A percentile compares a stretch with the other conserved stretches of the same genome.
Evolutionary conservation across 768 basidiomycete species (phyloP).

Genomic region (Hygrophoropsis aurantiaca): DNA sequence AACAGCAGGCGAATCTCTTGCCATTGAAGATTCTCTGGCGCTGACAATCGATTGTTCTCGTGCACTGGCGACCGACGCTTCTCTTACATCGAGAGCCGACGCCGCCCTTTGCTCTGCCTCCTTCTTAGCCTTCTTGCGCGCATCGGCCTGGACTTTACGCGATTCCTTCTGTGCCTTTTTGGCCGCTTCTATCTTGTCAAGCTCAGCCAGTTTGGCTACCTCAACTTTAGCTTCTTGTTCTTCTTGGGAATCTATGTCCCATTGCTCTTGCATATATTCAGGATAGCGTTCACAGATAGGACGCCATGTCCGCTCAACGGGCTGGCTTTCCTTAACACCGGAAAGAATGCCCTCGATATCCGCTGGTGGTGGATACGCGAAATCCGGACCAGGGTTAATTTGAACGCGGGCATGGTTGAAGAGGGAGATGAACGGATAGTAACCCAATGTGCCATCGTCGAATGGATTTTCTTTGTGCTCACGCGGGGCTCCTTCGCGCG

Average conservation of each 20-base stretch:
- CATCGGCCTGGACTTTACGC: conserved; percentile 52
- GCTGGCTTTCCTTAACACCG: conserved; percentile 31
- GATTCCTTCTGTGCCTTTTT: conserved; percentile 45
- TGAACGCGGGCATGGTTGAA: conserved; percentile 86
- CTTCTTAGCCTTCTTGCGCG: conserved; percentile 50
- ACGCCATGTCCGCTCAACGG: conserved; percentile 56
- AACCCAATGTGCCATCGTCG: conserved; percentile 93
- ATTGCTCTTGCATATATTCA: conserved; percentile 85
- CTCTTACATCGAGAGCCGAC: conserved; percentile 20
- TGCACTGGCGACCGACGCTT: conserved; percentile 1
- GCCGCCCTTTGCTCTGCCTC: conserved; percentile 19
- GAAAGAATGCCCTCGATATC: conserved; percentile 70
- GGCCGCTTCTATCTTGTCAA: conserved; percentile 38
- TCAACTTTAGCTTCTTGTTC: conserved; percentile 63
- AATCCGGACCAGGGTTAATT: conserved; percentile 89
- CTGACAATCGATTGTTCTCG: conserved; percentile 21
- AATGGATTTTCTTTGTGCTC: conserved; percentile 82
- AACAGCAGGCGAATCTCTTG: conserved; percentile 24
- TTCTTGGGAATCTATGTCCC: conserved; percentile 71
- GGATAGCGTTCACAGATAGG: conserved; percentile 82
- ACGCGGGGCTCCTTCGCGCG: conserved; percentile 62
- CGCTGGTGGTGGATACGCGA: conserved; percentile 74
- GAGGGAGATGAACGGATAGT: conserved; percentile 92
- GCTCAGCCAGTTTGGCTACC: conserved; percentile 40
- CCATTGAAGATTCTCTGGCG: conserved; percentile 26